Evolutionary conservation across 1,139 yeast species (phyloP).

Genomic region (Nakaseomyces kungkrabaensis): DNA sequence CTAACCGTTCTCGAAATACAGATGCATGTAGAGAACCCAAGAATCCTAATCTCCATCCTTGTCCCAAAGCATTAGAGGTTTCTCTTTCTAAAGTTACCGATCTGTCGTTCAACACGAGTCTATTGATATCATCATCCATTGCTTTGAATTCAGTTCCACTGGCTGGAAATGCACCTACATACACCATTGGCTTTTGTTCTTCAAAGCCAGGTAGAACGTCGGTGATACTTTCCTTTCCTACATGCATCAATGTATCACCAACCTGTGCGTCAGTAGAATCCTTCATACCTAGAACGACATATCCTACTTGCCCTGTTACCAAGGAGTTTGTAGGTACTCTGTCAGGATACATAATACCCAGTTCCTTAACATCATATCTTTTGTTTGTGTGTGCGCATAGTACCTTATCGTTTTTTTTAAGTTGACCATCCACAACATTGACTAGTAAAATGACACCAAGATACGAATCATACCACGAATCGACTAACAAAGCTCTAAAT

Average conservation of each 20-base stretch:
- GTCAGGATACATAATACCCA: conserved; percentile 94
- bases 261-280: conserved; percentile 76
- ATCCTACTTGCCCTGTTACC: conserved; percentile 89
- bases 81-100: conserved; percentile 84
- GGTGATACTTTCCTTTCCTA: conserved; percentile 47
- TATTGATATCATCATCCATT: conserved; percentile 82
- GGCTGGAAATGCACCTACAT: conserved; percentile 96
- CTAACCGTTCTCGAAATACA: conserved; percentile 83
- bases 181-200: conserved; percentile 96
- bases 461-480: conserved; percentile 93
- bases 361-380: conserved; percentile 79
- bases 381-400: conserved; percentile 68
- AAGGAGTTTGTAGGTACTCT: conserved; percentile 51
- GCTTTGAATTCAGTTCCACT: conserved; percentile 86
- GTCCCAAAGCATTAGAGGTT: conserved; percentile 88
- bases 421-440: conserved; percentile 71
- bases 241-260: conserved; percentile 80
- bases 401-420: conserved; percentile 65
- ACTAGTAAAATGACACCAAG: conserved; percentile 88
- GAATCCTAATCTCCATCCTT: conserved; percentile 96
- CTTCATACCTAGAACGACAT: conserved; percentile 88
- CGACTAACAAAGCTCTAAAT: conserved; percentile 72
- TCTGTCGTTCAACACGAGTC: conserved; percentile 81
- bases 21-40: conserved; percentile 92
- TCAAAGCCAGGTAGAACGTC: conserved; percentile 90